Conservation (phyloP, 129 eudicot species). For the Lactuca sativa region DNA sequence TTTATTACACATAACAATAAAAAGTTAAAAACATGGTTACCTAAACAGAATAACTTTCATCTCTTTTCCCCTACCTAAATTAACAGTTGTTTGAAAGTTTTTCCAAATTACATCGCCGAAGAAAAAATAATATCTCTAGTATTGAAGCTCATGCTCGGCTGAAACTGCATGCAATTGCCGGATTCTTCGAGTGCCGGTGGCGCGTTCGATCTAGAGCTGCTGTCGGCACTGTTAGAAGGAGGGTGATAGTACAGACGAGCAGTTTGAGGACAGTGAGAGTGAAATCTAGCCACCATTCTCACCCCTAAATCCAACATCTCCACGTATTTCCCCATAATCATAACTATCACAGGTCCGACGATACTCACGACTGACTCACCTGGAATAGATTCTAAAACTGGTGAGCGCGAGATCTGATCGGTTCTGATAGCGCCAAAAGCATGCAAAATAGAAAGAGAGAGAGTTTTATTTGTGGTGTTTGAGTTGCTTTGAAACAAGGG, state of each 20-base stretch:
- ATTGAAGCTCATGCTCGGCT: slow-evolving; percentile 32
- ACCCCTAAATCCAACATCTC: slow-evolving; percentile 35
- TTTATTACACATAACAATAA: too few relatives aligned
- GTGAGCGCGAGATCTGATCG: neutral
- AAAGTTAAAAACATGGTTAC: neutral
- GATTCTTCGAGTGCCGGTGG: slow-evolving; percentile 17
- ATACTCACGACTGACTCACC: neutral
- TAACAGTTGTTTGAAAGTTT: neutral
- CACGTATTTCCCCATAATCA: slow-evolving; percentile 20
- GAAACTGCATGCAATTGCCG: slow-evolving; percentile 16
- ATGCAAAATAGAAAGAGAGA: neutral
- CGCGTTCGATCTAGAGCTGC: slow-evolving; percentile 17
- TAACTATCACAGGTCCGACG: neutral
- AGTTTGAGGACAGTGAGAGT: slow-evolving; percentile 42
- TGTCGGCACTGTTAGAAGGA: slow-evolving; percentile 19
- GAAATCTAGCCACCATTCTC: slow-evolving; percentile 34
- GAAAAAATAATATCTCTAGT: slow-evolving; percentile 29
- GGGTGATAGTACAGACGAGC: slow-evolving; percentile 40
- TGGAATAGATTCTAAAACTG: neutral
- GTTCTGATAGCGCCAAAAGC: neutral
- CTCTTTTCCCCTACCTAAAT: neutral
- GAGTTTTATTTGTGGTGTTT: neutral
- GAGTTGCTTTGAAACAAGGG: neutral
- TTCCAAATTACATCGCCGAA: slow-evolving; percentile 19
- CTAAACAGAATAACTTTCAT: neutral